A percentile compares a stretch with the other conserved stretches of the same genome.
phyloP scores from a whole-genome alignment of 2,329 filamentous ascomycete genomes.

The Trichoderma pleuroti region DNA sequence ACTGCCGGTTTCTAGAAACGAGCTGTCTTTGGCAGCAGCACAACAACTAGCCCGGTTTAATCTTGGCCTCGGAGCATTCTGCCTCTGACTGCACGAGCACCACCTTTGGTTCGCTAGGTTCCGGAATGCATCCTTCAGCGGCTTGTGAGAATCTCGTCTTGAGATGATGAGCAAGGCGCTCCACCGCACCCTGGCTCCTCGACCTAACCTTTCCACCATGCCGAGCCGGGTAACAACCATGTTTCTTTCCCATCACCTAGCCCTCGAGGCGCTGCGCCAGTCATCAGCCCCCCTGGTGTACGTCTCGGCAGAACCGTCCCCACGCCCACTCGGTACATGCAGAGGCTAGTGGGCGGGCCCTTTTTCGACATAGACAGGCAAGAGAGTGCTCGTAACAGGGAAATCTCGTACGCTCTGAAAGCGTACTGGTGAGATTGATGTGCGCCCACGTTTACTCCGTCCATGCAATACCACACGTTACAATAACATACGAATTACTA shows the following conservation, averaged over 20 bases:
- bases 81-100: slow-evolving; percentile 25
- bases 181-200: slow-evolving; percentile 17
- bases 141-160: slow-evolving; percentile 14
- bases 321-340: slow-evolving; percentile 20
- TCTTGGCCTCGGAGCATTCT: slow-evolving; percentile 31
- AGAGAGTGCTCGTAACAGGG: background rate
- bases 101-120: slow-evolving; percentile 18
- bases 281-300: slow-evolving; percentile 19
- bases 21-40: slow-evolving; percentile 25
- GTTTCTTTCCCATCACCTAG: slow-evolving; percentile 4
- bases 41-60: slow-evolving; percentile 16
- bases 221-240: slow-evolving; percentile 20
- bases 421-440: slow-evolving; percentile 10
- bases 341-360: background rate
- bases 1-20: slow-evolving; percentile 34
- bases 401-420: slow-evolving; percentile 8
- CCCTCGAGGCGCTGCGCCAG: slow-evolving; percentile 19
- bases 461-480: slow-evolving; percentile 15
- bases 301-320: slow-evolving; percentile 24
- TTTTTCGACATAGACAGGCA: background rate
- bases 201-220: slow-evolving; percentile 18
- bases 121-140: slow-evolving; percentile 18
- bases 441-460: slow-evolving; percentile 15
- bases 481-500: slow-evolving; percentile 7
- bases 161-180: slow-evolving; percentile 16